phyloP scores from a whole-genome alignment of 169 alveolate genomes.

The Blepharisma undulans region DNA sequence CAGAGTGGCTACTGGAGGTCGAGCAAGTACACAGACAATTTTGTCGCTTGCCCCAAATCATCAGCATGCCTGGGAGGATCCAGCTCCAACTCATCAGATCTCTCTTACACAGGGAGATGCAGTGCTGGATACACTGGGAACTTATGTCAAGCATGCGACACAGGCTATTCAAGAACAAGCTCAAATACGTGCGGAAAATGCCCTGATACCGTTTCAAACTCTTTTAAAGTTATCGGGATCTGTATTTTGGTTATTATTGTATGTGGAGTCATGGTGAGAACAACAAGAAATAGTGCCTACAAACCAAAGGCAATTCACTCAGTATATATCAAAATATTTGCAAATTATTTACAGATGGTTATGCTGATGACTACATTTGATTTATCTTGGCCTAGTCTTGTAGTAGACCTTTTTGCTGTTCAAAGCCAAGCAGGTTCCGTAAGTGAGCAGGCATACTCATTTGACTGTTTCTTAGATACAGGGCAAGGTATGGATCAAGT shows the following conservation, averaged over 20 bases:
- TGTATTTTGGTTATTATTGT: neutral
- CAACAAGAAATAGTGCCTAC: slow-evolving; percentile 31
- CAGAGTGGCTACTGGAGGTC: slow-evolving; percentile 59
- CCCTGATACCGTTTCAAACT: neutral
- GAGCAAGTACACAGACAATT: neutral
- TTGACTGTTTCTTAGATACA: slow-evolving; percentile 44
- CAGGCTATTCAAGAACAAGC: slow-evolving; percentile 33
- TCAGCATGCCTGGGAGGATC: slow-evolving; percentile 47
- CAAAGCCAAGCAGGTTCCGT: slow-evolving; percentile 39
- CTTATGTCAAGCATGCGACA: slow-evolving; percentile 50
- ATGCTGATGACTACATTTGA: slow-evolving; percentile 36
- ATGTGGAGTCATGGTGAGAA: slow-evolving; percentile 29
- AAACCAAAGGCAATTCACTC: slow-evolving; percentile 37
- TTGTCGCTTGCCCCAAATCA: slow-evolving; percentile 17
- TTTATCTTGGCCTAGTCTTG: slow-evolving; percentile 48
- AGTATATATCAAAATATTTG: slow-evolving; percentile 45
- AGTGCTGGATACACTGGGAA: slow-evolving; percentile 40
- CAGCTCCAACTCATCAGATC: slow-evolving; percentile 4
- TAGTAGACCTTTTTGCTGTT: slow-evolving; percentile 9
- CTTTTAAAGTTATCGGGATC: slow-evolving; percentile 15
- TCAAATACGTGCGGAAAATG: slow-evolving; percentile 39
- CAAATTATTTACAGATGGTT: slow-evolving; percentile 46
- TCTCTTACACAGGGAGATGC: neutral
- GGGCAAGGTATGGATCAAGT: neutral
- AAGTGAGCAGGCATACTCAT: slow-evolving; percentile 25